Base-by-base conservation (phyloP, 2,329 filamentous ascomycete species). In the Scedosporium aurantiacum region DNA sequence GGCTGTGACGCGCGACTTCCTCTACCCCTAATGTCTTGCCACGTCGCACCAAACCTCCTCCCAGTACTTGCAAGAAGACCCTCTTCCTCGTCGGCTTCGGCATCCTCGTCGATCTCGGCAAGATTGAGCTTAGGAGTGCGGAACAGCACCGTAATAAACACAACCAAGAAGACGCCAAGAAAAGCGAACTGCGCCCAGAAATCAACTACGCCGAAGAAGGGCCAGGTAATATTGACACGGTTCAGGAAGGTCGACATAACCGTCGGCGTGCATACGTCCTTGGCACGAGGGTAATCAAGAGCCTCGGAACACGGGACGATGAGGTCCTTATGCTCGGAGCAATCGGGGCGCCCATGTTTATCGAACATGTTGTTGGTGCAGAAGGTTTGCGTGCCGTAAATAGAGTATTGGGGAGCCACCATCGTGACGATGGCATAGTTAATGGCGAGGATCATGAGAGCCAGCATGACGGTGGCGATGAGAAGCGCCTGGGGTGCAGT, bases 171-270 rank as follows among this genome's bases (percentile, higher is more conserved):
- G 21, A 97, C 80, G 40, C 75, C 88, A 52, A 99, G 75, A 76
- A 99, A 97, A 12, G 82, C 89, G 70, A 97, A 97, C 69, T 99
- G 94, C 0, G 91, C 90, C 91, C 92, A 99, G 73, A 97, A 99
- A 66, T 90, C 83, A n/a, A 97, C 77, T 10, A 88, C 85, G 10
- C 94, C 94, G 69, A 99, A 96, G 71, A 97, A 91, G 5, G 94
- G 92, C 81, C 94, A 99, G 71, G 95, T 96, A 69, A 96, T 83
- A 23, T 90, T 92, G 63, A 97, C 84, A 54, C 92, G 86, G 74
- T 97, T 97, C 65, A 99, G 80, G 74, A 99, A 96, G 0, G 90
- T 96, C 63, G 90, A 94, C 72, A 92, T 89, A 43, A 97, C 86
- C 23, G 88, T 93, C 0, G 94, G 91, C 0, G 92, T 97, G 79